These are phyloP conservation scores for Trichoderma pleuroti DNA, from an alignment of 2,329 filamentous ascomycete species.

Conservation along the genomic window DNA sequence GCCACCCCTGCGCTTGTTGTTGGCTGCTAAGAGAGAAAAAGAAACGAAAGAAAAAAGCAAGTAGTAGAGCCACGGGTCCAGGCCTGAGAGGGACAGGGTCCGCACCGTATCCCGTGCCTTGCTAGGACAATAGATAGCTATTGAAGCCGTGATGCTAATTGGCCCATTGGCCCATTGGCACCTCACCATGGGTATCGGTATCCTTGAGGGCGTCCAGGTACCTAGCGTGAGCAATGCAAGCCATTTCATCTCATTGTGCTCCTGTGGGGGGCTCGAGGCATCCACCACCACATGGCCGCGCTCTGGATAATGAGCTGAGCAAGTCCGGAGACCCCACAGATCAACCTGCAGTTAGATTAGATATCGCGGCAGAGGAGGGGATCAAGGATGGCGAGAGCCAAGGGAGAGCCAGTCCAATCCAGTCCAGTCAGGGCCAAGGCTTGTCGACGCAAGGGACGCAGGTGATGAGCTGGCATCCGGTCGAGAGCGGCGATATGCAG, in stretches of 20 bases:
- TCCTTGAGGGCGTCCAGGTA: background rate
- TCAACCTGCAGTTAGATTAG: conserved; percentile 10
- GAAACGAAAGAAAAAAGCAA: background rate
- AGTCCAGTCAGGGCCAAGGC: background rate
- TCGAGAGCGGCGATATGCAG: background rate
- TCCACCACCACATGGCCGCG: conserved; percentile 12
- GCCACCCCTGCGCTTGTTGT: conserved; percentile 1
- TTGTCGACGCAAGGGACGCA: conserved; percentile 7
- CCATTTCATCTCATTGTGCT: background rate
- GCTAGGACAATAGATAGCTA: background rate
- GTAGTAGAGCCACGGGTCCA: background rate
- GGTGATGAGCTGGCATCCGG: background rate
- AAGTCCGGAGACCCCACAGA: conserved; percentile 12
- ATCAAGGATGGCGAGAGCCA: background rate
- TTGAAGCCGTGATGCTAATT: background rate
- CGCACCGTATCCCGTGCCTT: background rate
- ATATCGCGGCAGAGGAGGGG: background rate
- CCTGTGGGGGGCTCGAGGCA: background rate
- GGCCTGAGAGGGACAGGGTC: background rate
- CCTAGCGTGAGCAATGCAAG: conserved; percentile 2
- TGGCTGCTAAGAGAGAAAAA: background rate
- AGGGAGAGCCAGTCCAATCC: background rate
- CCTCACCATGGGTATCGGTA: background rate
- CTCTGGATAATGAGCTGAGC: conserved; percentile 2
- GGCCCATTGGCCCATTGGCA: background rate